Conservation (phyloP, 495 filamentous ascomycete genomes). For the Aspergillus bertholletiae region DNA sequence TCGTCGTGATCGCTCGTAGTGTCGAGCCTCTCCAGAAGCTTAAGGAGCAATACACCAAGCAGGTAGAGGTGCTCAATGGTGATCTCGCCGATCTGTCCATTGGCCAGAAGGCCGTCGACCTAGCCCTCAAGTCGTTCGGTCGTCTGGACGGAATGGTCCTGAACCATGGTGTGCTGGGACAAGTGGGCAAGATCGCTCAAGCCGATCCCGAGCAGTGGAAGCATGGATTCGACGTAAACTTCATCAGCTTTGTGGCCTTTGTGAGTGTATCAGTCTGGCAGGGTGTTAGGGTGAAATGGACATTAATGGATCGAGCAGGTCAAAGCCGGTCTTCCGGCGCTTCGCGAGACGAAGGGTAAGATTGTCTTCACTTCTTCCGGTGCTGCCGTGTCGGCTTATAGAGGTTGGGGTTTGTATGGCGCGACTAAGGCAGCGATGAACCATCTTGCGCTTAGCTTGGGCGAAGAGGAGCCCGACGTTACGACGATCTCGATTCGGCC, state of each 20-base stretch:
- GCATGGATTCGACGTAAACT: constrained; percentile 73
- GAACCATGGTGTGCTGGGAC: constrained; percentile 80
- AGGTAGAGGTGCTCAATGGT: constrained; percentile 69
- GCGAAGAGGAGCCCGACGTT: constrained; percentile 75
- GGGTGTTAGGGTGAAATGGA: background rate
- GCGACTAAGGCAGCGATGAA: constrained; percentile 87
- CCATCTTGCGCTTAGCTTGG: constrained; percentile 69
- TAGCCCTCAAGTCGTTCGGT: constrained; percentile 63
- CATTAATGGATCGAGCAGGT: constrained; percentile 40
- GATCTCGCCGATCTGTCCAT: constrained; percentile 68
- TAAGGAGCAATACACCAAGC: constrained; percentile 57
- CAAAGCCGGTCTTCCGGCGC: constrained; percentile 67
- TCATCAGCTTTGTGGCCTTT: constrained; percentile 75
- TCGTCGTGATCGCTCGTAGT: constrained; percentile 75
- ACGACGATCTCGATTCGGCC: constrained; percentile 70
- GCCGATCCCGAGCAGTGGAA: constrained; percentile 68
- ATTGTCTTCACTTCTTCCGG: constrained; percentile 76
- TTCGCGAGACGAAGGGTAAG: constrained; percentile 65
- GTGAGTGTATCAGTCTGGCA: constrained; percentile 44
- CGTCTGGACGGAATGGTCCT: constrained; percentile 76
- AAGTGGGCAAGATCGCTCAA: constrained; percentile 69
- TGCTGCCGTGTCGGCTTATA: constrained; percentile 63
- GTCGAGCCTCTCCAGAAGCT: constrained; percentile 62
- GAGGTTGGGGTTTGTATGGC: constrained; percentile 77
- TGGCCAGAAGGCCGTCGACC: constrained; percentile 56